phyloP scores from a whole-genome alignment of 2,329 filamentous ascomycete genomes.

The Truncatella angustata region DNA sequence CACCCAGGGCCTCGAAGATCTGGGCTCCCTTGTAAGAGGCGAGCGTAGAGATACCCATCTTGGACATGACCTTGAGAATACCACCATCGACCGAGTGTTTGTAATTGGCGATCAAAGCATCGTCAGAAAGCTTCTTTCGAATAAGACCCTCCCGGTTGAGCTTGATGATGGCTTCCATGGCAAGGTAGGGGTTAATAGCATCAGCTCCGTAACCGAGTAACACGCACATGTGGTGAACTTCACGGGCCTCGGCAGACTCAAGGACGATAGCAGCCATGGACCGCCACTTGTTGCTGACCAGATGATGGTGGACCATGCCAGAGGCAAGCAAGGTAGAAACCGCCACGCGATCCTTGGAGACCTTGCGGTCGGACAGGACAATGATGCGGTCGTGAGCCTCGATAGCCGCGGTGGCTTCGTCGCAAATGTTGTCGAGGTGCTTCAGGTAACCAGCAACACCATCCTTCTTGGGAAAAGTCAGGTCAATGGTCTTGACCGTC shows the following conservation, averaged over 20 bases:
- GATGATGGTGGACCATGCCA: constrained; percentile 91
- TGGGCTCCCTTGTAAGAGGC: constrained; percentile 97
- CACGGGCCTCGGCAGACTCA: constrained; percentile 92
- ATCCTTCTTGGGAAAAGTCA: constrained; percentile 86
- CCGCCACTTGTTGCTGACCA: constrained; percentile 94
- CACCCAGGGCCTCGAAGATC: constrained; percentile 93
- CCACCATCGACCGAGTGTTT: constrained; percentile 95
- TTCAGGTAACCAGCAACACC: constrained; percentile 82
- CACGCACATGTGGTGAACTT: constrained; percentile 99
- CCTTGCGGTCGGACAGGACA: constrained; percentile 84
- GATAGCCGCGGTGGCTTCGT: constrained; percentile 79
- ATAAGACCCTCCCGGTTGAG: constrained; percentile 91
- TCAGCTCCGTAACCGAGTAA: constrained; percentile 93
- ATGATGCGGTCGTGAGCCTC: constrained; percentile 82
- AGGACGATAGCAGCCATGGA: constrained; percentile 83
- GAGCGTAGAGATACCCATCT: constrained; percentile 98
- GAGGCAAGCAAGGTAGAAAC: constrained; percentile 86
- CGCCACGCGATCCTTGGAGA: constrained; percentile 76
- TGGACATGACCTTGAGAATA: constrained; percentile 98
- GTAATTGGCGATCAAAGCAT: constrained; percentile 89
- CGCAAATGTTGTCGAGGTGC: constrained; percentile 85
- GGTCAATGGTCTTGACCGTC: constrained; percentile 87
- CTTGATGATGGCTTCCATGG: constrained; percentile 96
- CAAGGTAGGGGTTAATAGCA: constrained; percentile 90
- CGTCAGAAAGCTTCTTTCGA: constrained; percentile 80